Evolutionary conservation across 495 filamentous ascomycete genomes (phyloP).

Genomic region (Hypomontagnella monticulosa): DNA sequence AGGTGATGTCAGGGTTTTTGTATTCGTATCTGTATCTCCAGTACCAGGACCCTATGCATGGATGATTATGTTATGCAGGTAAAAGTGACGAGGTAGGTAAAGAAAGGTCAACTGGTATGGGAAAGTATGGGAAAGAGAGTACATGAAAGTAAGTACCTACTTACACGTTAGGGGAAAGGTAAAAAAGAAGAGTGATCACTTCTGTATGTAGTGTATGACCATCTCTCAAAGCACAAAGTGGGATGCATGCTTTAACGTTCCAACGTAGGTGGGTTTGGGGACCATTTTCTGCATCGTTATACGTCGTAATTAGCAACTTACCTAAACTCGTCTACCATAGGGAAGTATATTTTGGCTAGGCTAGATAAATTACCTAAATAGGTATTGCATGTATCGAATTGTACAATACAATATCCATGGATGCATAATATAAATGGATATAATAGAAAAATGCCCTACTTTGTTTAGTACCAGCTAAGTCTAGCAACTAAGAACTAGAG

Average conservation of each 20-base stretch:
- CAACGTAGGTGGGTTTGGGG: background rate
- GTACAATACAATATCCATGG: background rate
- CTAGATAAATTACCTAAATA: conserved; percentile 1
- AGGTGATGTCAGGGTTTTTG: conserved; percentile 44
- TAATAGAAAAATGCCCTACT: background rate
- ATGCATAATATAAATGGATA: background rate
- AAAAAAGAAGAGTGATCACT: conserved; percentile 7
- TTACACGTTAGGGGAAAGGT: conserved; percentile 1
- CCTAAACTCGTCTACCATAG: background rate
- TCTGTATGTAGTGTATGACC: conserved; percentile 17
- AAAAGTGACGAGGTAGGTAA: background rate
- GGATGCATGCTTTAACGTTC: conserved; percentile 3
- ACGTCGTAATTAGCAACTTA: background rate
- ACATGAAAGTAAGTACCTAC: background rate
- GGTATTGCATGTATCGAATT: conserved; percentile 5
- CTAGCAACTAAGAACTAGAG: too few relatives aligned
- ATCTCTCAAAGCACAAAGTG: background rate
- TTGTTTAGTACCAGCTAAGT: too few relatives aligned
- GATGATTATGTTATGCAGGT: conserved; percentile 23
- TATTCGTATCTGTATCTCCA: conserved; percentile 25
- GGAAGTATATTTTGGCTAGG: too few relatives aligned
- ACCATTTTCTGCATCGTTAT: too few relatives aligned
- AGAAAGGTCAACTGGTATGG: too few relatives aligned
- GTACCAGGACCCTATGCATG: background rate
- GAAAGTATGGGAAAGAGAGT: too few relatives aligned